phyloP scores from a whole-genome alignment of 164 flowering plant species.

The Malania oleifera region DNA sequence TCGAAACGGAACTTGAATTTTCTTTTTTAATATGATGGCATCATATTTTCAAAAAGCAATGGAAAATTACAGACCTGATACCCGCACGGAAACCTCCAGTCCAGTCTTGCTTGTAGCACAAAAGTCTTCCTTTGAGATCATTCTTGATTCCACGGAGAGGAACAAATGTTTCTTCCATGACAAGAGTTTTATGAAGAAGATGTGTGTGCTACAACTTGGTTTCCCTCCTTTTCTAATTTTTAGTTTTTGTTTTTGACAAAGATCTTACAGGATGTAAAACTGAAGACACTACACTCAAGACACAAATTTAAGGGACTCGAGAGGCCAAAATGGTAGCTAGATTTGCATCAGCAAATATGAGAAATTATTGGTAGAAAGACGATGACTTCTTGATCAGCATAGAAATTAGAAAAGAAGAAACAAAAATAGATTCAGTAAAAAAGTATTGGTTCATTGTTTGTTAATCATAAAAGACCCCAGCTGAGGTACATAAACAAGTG shows the following conservation, averaged over 20 bases:
- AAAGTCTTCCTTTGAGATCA: constrained; percentile 71
- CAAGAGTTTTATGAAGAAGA: constrained; percentile 8
- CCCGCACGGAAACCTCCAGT: constrained; percentile 79
- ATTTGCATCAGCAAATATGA: constrained; percentile 24
- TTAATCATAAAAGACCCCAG: constrained; percentile 18
- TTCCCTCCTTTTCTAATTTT: constrained; percentile 10
- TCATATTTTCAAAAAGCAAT: neutral
- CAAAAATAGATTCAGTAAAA: too few species aligned
- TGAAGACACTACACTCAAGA: constrained; percentile 17
- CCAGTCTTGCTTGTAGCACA: constrained; percentile 98
- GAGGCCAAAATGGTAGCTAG: constrained; percentile 46
- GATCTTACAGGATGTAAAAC: constrained; percentile 10
- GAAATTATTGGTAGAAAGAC: constrained; percentile 39
- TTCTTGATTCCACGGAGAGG: constrained; percentile 92
- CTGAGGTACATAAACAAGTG: constrained; percentile 17
- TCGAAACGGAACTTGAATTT: too few species aligned
- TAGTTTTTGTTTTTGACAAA: constrained; percentile 6
- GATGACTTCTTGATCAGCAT: constrained; percentile 9
- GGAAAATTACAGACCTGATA: constrained; percentile 50
- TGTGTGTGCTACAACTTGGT: neutral
- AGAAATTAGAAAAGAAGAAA: constrained; percentile 10
- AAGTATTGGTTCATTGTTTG: constrained; percentile 12
- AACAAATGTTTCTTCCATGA: constrained; percentile 94
- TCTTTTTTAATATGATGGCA: neutral
- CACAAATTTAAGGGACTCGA: constrained; percentile 37